These are phyloP conservation scores for Blepharisma stoltei DNA, from an alignment of 73 alveolate species.

Conservation along the genomic window DNA sequence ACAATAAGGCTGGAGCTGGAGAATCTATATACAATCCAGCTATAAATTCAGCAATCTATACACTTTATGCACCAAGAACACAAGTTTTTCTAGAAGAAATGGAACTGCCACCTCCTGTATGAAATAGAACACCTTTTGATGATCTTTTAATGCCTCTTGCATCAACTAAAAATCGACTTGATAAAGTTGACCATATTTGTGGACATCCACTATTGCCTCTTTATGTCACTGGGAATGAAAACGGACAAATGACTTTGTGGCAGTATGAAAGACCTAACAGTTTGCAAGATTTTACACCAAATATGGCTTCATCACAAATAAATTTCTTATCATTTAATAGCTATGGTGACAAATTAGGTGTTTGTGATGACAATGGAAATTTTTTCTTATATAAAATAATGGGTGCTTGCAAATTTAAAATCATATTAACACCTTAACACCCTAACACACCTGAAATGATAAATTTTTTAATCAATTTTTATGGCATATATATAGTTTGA, in stretches of 20 bases:
- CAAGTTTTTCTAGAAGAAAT: not conserved
- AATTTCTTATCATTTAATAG: not conserved
- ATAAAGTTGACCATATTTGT: not conserved
- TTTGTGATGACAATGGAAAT: conserved; percentile 21
- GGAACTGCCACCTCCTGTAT: not conserved
- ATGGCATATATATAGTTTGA: no score
- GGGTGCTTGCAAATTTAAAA: no score
- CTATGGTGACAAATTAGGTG: conserved; percentile 32
- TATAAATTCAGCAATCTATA: not conserved
- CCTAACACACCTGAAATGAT: no score
- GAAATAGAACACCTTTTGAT: not conserved
- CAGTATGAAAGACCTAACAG: not conserved
- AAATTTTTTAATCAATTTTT: no score
- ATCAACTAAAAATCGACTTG: not conserved
- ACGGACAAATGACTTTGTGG: conserved; percentile 5
- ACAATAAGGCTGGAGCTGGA: not conserved
- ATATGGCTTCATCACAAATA: not conserved
- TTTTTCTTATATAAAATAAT: conserved; percentile 25
- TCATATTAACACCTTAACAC: no score
- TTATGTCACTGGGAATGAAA: conserved; percentile 19
- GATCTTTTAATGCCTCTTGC: not conserved
- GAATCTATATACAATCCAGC: conserved; percentile 24
- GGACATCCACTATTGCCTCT: conserved; percentile 29
- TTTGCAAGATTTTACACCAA: not conserved
- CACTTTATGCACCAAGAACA: not conserved